Conservation (phyloP, 441 rosid species). For the Brassica hybrid region DNA sequence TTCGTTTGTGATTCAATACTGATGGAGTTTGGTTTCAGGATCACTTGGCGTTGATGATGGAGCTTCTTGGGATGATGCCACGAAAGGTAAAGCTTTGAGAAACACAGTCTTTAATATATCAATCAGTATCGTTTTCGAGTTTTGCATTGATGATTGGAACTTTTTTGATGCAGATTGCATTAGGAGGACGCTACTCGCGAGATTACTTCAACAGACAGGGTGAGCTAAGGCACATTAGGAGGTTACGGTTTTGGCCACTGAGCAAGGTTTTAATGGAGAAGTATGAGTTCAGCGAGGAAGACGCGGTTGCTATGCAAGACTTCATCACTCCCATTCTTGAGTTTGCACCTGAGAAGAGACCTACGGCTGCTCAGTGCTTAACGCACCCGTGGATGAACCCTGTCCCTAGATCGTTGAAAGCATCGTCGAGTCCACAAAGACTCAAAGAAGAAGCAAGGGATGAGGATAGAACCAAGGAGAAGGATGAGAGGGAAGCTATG, state of each 20-base stretch:
- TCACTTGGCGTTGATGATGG: slow-evolving; percentile 88
- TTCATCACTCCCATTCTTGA: slow-evolving; percentile 66
- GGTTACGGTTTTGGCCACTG: slow-evolving; percentile 70
- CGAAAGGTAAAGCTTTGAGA: slow-evolving; percentile 78
- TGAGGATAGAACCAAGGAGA: slow-evolving; percentile 49
- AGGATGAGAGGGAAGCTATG: slow-evolving; percentile 65
- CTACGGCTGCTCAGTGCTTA: slow-evolving; percentile 71
- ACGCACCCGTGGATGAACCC: slow-evolving; percentile 66
- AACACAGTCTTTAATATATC: not conserved
- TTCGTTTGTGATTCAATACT: not conserved
- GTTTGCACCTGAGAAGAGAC: slow-evolving; percentile 72
- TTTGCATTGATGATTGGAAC: not conserved
- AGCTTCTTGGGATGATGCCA: slow-evolving; percentile 77
- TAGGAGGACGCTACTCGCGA: slow-evolving; percentile 68
- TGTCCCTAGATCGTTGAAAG: slow-evolving; percentile 58
- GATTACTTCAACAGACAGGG: slow-evolving; percentile 75
- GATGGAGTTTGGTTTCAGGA: slow-evolving; percentile 50
- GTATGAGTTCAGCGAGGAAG: slow-evolving; percentile 66
- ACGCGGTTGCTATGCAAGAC: slow-evolving; percentile 65
- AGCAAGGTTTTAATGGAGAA: slow-evolving; percentile 65
- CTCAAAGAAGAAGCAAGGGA: slow-evolving; percentile 26
- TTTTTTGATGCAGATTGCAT: slow-evolving; percentile 56
- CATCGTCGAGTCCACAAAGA: slow-evolving; percentile 40
- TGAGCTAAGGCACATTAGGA: slow-evolving; percentile 67
- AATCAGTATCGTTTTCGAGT: not conserved